Evolutionary conservation across 2,329 filamentous ascomycete genomes (phyloP), one percentile per base, ranked within the genome.

Genomic region (Torrubiella hemipterigena): DNA sequence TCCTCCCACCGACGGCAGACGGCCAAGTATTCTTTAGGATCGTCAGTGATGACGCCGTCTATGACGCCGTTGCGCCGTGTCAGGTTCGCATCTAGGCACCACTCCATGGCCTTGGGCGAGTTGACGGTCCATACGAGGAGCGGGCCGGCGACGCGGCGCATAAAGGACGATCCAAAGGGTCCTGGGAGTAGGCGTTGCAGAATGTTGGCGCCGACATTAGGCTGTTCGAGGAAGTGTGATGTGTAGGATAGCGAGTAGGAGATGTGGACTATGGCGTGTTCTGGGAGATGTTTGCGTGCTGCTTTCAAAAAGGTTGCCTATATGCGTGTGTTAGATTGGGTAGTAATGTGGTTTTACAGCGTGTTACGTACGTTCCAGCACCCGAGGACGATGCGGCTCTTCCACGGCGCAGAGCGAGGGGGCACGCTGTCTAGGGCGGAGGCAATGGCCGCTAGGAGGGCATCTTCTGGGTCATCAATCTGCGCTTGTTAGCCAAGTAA

Each of bases 81-180:
- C 11, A 37, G 27, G 29, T 56, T 54, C 38, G 48, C 47, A 4
- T 45, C 42, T 20, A 93, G 73, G 40, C 74, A 69, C 84, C 85
- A 94, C 44, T 75, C 69, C 87, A 96, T 95, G 55, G 75, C 71
- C 30, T 66, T 63, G 39, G 73, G 69, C 11, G 80, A 69, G 50
- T 96, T 94, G 30, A 94, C 81, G 0, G 87, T 95, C 89, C 89
- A 96, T 1, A 75, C 69, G 44, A 80, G 77, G 5, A 95, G 60
- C 4, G 69, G 67, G 15, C 36, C 35, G 9, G 41, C 66, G 17
- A 73, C 70, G 33, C 77, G 68, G 10, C 63, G 61, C 12, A 86
- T 55, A 57, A 95, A 91, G 9, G 60, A 56, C 8, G 53, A 49
- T 7, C 86, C 86, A 21, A 73, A 59, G 0, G 76, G 76, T 2